Conservation (phyloP, 345 rosid species). For the Hevea brasiliensis region DNA sequence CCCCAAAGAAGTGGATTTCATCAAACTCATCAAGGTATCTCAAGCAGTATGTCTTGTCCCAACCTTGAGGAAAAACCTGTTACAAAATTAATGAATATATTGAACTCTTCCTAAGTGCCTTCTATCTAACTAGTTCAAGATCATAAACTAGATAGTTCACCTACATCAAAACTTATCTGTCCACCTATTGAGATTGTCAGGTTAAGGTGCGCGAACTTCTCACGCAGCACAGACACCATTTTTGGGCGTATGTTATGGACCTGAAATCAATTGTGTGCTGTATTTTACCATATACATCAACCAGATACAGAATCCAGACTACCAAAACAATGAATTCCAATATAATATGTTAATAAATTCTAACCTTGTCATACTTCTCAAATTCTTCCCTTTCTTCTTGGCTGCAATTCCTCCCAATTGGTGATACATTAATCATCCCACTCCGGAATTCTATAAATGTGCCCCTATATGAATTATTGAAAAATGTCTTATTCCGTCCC, state of each 20-base stretch:
- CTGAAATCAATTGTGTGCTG: conserved; percentile 44
- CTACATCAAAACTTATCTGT: conserved; percentile 94
- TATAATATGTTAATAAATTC: conserved; percentile 7
- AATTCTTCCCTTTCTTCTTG: conserved; percentile 99
- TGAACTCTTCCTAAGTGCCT: neutral
- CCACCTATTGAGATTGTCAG: conserved; percentile 96
- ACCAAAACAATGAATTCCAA: neutral
- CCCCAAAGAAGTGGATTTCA: conserved; percentile 97
- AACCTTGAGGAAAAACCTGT: conserved; percentile 92
- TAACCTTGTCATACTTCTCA: conserved; percentile 91
- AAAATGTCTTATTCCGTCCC: conserved; percentile 2
- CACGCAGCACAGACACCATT: conserved; percentile 79
- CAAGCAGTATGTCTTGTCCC: conserved; percentile 99
- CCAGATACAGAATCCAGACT: conserved; percentile 15
- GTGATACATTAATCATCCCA: conserved; percentile 97
- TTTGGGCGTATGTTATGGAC: conserved; percentile 76
- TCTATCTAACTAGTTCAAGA: conserved; percentile 12
- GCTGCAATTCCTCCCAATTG: conserved; percentile 98
- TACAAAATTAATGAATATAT: conserved; percentile 7
- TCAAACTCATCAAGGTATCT: conserved; percentile 70
- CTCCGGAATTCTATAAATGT: conserved; percentile 95
- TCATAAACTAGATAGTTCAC: conserved; percentile 27
- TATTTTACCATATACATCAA: conserved; percentile 10
- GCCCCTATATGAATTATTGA: conserved; percentile 52
- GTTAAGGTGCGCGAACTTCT: conserved; percentile 87